Percentiles rank a stretch among this genome's conserved stretches.
Conservation (phyloP, 2,329 filamentous ascomycete species). For the Aplosporella prunicola region DNA sequence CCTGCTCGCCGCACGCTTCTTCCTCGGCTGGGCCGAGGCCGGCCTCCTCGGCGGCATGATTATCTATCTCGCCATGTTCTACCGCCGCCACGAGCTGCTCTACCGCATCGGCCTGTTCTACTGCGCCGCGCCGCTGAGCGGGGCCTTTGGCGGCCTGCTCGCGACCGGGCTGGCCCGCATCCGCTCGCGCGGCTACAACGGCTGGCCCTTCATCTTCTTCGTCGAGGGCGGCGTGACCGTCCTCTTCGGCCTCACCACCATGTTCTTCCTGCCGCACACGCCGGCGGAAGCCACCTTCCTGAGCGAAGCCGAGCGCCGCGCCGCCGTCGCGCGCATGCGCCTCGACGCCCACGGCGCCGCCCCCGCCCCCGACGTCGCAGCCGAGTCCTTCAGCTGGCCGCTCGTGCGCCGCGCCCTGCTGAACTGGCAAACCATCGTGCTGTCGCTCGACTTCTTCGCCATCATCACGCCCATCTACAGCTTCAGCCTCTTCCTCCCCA, state of each 20-base stretch:
- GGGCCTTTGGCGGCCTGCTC: conserved; percentile 35
- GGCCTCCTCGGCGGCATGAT: conserved; percentile 34
- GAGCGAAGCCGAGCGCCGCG: conserved; percentile 20
- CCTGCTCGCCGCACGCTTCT: conserved; percentile 31
- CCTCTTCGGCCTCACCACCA: conserved; percentile 34
- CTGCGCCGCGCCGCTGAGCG: conserved; percentile 29
- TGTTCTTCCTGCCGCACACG: conserved; percentile 45
- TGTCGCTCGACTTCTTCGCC: conserved; percentile 26
- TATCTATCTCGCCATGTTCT: conserved; percentile 35
- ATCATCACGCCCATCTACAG: conserved; percentile 39
- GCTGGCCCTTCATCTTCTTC: conserved; percentile 31
- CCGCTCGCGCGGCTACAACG: conserved; percentile 26
- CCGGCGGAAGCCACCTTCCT: conserved; percentile 26
- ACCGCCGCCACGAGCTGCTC: conserved; percentile 31
- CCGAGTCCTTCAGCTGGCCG: conserved; percentile 33
- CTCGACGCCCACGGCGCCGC: conserved; percentile 21
- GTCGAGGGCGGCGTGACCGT: conserved; percentile 24
- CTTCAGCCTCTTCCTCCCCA: conserved; percentile 32
- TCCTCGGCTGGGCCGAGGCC: conserved; percentile 35
- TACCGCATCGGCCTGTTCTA: conserved; percentile 32
- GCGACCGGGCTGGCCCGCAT: conserved; percentile 35
- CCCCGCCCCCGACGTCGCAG: conserved; percentile 20
- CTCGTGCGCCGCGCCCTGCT: conserved; percentile 28
- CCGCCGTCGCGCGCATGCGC: conserved; percentile 20
- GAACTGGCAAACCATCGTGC: conserved; percentile 30